Conservation (phyloP, 2,329 filamentous ascomycete species). For the Aureobasidium mangrovei region DNA sequence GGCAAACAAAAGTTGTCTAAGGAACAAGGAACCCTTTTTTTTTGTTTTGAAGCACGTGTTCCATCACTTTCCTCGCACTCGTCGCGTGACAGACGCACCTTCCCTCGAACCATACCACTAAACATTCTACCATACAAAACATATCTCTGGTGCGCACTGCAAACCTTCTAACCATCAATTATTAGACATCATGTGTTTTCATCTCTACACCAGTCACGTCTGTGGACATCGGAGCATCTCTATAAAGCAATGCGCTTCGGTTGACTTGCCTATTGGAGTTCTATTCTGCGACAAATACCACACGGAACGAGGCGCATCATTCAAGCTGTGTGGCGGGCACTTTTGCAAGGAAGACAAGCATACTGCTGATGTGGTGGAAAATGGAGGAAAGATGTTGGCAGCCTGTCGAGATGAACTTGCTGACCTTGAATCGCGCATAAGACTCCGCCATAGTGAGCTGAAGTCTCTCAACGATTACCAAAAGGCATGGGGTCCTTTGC, state of each 20-base stretch:
- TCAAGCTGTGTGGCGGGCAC: not conserved
- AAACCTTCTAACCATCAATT: not conserved
- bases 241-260: not conserved
- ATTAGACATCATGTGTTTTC: slow-evolving; percentile 4
- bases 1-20: no score
- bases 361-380: not conserved
- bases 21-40: not conserved
- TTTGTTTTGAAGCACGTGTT: not conserved
- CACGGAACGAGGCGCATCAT: not conserved
- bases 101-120: not conserved
- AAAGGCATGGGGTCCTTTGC: not conserved
- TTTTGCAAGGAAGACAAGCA: slow-evolving; percentile 11
- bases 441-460: not conserved
- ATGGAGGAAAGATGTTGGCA: not conserved
- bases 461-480: not conserved
- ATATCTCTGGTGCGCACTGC: not conserved
- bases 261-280: not conserved
- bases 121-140: not conserved
- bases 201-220: not conserved
- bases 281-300: slow-evolving; percentile 6
- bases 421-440: not conserved
- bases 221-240: not conserved
- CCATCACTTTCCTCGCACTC: not conserved
- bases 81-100: not conserved
- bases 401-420: not conserved